These are phyloP conservation scores for Phaeophleospora eucalypticola DNA, from an alignment of 2,329 filamentous ascomycete species.

Conservation along the genomic window DNA sequence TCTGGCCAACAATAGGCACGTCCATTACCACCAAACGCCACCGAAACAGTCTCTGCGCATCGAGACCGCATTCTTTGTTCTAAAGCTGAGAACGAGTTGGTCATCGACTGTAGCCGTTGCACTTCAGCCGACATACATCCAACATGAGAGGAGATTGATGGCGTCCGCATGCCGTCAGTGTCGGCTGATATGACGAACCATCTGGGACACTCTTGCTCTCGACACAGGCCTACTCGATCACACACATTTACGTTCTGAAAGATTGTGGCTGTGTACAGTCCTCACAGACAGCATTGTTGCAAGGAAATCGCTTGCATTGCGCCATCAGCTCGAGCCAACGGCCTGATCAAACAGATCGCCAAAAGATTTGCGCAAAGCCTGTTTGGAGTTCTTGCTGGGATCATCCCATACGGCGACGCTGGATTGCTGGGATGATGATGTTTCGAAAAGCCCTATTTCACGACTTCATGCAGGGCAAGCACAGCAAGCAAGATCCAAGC, in stretches of 20 bases:
- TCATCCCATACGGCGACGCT: background rate
- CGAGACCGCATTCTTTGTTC: too few species aligned
- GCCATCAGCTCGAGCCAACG: background rate
- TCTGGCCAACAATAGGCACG: too few species aligned
- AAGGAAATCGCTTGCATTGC: too few species aligned
- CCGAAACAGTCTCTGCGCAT: too few species aligned
- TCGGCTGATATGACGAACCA: too few species aligned
- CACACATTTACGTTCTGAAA: background rate
- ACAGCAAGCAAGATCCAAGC: background rate
- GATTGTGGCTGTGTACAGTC: too few species aligned
- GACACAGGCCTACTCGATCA: too few species aligned
- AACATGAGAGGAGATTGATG: background rate
- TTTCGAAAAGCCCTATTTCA: too few species aligned
- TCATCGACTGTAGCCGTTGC: background rate
- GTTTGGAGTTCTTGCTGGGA: background rate
- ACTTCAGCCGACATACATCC: constrained; percentile 1
- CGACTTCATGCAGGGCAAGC: background rate
- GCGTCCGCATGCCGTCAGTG: too few species aligned
- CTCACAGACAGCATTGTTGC: too few species aligned
- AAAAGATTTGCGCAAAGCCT: background rate
- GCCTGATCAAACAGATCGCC: background rate
- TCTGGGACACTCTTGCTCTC: too few species aligned
- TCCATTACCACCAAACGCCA: too few species aligned
- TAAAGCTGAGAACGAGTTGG: background rate
- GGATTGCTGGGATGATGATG: background rate